Evolutionary conservation across 208 protist genomes (phyloP), one percentile per base, ranked within the genome.

Genomic region (Paratrypanosoma confusum): DNA sequence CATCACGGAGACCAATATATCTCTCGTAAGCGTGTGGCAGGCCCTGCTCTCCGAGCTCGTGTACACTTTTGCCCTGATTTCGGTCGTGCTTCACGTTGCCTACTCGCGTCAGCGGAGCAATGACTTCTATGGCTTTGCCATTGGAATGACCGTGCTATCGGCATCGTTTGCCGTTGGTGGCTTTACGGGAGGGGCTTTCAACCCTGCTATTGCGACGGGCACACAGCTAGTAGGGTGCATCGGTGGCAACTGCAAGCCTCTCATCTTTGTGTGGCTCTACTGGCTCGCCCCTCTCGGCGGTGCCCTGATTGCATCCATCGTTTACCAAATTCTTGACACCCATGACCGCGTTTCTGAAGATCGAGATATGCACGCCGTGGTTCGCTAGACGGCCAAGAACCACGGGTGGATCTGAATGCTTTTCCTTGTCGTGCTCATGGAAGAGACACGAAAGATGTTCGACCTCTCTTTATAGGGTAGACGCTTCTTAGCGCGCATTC

Each of bases 201-300:
- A 91, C 46, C 81, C 81, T 14, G 81, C 78, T 5, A 71, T 84
- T 13, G 72, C 78, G 1, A 81, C 74, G 3, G 81, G 77, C 8
- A 82, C 61, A 39, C 74, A 84, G 47, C 44, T 87, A 18, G 69
- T 85, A 4, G 36, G 56, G 2, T 87, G 77, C 50, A 66, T 91
- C 23, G 64, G 65, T n/a, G 74, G 71, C 24, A 75, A 83, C 20
- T 85, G 71, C 55, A 33, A 57, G 2, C 71, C 71, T 1, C 62
- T 91, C 7, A 46, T 72, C 22, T 73, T 63, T 16, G 71, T 79
- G 49, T 91, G 81, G 77, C 56, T 93, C 7, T 90, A 84, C 64
- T 95, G 81, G 83, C 57, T 91, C 7, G 87, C 81, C 3, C 80
- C 83, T 2, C 49, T 93, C 25, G 58, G 65, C 16, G 87, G 83